These are phyloP conservation scores for Pseudocohnilembus persalinus DNA, from an alignment of 169 alveolate species.

Conservation along the genomic window DNA sequence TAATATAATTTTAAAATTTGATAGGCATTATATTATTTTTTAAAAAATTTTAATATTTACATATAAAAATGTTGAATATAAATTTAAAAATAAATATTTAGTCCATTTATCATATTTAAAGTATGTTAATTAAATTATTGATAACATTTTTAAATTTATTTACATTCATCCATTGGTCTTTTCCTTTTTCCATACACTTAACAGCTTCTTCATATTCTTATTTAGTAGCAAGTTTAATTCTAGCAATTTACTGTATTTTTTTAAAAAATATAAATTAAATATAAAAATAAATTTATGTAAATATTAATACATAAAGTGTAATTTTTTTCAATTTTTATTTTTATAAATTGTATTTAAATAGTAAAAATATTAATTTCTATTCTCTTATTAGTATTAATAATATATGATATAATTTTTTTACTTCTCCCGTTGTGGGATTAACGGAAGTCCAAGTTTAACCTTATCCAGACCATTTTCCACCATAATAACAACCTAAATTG, in stretches of 20 bases:
- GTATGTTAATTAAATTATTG: not conserved
- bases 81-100: no score
- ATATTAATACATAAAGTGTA: no score
- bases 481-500: slow-evolving; percentile 62
- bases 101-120: not conserved
- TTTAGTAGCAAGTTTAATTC: slow-evolving; percentile 51
- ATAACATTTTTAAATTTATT: not conserved
- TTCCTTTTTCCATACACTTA: slow-evolving; percentile 54
- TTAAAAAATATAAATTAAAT: not conserved
- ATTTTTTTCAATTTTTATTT: no score
- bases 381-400: no score
- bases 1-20: not conserved
- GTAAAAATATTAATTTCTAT: no score
- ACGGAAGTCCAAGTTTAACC: slow-evolving; percentile 47
- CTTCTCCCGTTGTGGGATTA: slow-evolving; percentile 62
- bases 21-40: no score
- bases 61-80: no score
- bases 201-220: slow-evolving; percentile 67
- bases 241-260: slow-evolving; percentile 36
- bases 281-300: no score
- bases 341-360: no score
- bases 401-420: no score
- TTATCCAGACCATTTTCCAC: slow-evolving; percentile 71
- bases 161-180: slow-evolving; percentile 61
- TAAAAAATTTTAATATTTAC: no score